Percentiles rank a stretch among this genome's conserved stretches.
phyloP scores from a whole-genome alignment of 805 yeast species.

The Saccharomycopsis babjevae region DNA sequence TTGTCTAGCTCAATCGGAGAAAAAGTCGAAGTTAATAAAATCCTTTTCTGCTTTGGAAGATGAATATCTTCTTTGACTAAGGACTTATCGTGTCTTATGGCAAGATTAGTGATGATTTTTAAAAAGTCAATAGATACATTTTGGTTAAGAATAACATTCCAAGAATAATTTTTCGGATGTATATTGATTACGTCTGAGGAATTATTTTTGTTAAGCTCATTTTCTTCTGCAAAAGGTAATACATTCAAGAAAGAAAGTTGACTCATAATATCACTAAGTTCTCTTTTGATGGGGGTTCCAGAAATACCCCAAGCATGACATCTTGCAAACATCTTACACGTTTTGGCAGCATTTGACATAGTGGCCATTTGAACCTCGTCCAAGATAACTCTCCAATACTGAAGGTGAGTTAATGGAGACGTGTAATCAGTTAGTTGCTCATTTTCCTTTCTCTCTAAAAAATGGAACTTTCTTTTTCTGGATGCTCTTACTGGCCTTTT shows the following conservation, averaged over 20 bases:
- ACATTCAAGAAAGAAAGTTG: constrained; percentile 56
- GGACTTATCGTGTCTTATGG: constrained; percentile 74
- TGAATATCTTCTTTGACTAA: constrained; percentile 70
- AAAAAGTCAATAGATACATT: constrained; percentile 33
- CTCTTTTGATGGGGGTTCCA: constrained; percentile 79
- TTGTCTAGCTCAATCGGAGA: constrained; percentile 78
- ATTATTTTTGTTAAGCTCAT: constrained; percentile 18
- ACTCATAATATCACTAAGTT: constrained; percentile 59
- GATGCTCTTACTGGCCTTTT: constrained; percentile 25
- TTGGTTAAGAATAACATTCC: constrained; percentile 12
- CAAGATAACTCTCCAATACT: constrained; percentile 81
- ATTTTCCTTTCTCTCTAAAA: constrained; percentile 16
- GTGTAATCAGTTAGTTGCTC: constrained; percentile 39
- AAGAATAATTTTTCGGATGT: background rate
- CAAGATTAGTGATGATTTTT: constrained; percentile 41
- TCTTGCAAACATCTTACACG: constrained; percentile 71
- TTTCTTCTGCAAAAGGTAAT: constrained; percentile 47
- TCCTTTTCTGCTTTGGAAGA: constrained; percentile 70
- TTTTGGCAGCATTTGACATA: constrained; percentile 65
- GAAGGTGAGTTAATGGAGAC: constrained; percentile 71
- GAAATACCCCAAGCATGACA: constrained; percentile 95
- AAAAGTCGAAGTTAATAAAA: constrained; percentile 62
- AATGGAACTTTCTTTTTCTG: constrained; percentile 16
- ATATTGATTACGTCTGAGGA: background rate
- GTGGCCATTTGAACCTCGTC: constrained; percentile 96